Evolutionary conservation across 2,329 filamentous ascomycete species (phyloP), one percentile per base, ranked within the genome.

Genomic region (Aspergillus alliaceus): DNA sequence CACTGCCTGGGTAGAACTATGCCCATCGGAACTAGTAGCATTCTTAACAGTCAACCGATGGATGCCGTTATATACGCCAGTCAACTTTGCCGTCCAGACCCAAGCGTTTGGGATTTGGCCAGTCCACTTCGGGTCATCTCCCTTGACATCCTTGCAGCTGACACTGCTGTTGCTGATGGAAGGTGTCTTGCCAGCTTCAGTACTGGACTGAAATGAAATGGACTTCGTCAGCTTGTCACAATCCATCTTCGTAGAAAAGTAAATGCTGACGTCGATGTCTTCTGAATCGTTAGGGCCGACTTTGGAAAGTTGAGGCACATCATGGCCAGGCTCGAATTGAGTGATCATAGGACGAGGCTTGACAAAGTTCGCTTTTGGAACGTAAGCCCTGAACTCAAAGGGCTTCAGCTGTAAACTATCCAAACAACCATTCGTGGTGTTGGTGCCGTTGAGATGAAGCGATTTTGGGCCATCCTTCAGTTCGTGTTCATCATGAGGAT

Each of bases 211-310:
- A 54, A 86, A 71, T 0, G 72, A 73, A 27, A 89, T 77, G 3
- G 76, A 75, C 4, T 79, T 67, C 0, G 76, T 80, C 14, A 88
- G 73, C 0, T 74, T 75, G n/a, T 80, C 74, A 68, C 86, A 89
- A 62, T 85, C 76, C 86, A 89, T 87, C 46, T 80, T 73, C 1
- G 76, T 75, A 1, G 84, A 87, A 68, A 87, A 89, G 34, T 84
- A 79, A 4, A 89, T 57, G 50, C 82, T 77, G 44, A 88, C 73
- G 6, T 79, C 68, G 15, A 86, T 62, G 5, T 69, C 74, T 49
- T 84, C 80, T 24, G 73, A 67, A 40, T 75, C 65, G 31, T 74
- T 72, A 1, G 74, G 68, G 1, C 60, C 59, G 15, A 76, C 77
- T 31, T 71, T 78, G 0, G 85, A 86, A 18, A 80, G 59, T 4